Percentiles rank a stretch among this genome's conserved stretches.
These are phyloP conservation scores for Potentilla sterilis DNA, from an alignment of 306 rosid genomes.

Conservation along the genomic window DNA sequence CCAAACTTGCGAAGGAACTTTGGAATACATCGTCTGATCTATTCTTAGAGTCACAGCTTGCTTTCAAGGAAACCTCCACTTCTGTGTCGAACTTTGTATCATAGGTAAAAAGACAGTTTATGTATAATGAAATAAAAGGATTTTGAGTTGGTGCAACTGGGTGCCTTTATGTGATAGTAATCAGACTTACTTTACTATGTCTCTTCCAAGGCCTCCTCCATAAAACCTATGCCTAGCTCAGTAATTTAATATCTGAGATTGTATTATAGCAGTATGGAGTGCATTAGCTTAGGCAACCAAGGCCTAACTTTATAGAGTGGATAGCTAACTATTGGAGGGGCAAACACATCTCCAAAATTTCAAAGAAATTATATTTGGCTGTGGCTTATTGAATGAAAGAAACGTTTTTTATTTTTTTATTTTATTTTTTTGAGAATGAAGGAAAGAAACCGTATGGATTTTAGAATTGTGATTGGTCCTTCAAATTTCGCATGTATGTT, in stretches of 20 bases:
- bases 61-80: slow-evolving; percentile 25
- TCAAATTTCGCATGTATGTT: background rate
- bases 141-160: background rate
- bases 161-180: background rate
- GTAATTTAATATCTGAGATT: background rate
- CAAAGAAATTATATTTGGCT: background rate
- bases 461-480: slow-evolving; percentile 21
- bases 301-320: background rate
- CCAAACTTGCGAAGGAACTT: slow-evolving; percentile 59
- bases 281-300: background rate
- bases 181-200: background rate
- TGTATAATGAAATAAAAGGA: background rate
- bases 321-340: background rate
- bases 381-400: slow-evolving; percentile 47
- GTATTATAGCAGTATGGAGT: background rate
- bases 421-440: too few species aligned
- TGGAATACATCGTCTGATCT: slow-evolving; percentile 67
- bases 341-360: background rate
- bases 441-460: slow-evolving; percentile 67
- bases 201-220: background rate
- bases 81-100: slow-evolving; percentile 22
- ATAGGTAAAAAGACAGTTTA: slow-evolving; percentile 1
- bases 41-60: slow-evolving; percentile 48
- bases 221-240: background rate
- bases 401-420: background rate